Percentiles rank a stretch among this genome's conserved stretches.
Evolutionary conservation across 371 early-diverging fungal genomes (phyloP).

Genomic region (Phascolomyces articulosus): DNA sequence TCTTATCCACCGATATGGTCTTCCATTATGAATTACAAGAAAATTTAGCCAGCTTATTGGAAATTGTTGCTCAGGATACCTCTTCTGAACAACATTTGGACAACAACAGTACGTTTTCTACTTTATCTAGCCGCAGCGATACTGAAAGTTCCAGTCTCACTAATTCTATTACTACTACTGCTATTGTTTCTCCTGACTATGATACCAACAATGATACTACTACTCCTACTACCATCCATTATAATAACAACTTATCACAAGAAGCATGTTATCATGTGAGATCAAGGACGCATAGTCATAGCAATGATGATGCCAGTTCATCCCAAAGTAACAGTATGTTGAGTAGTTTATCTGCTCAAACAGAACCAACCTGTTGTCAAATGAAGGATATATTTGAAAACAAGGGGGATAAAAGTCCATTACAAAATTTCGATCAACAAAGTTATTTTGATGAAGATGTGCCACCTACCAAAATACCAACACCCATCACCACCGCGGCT

Average conservation of each 20-base stretch:
- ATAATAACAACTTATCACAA: neutral
- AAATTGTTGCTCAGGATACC: constrained; percentile 14
- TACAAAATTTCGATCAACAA: constrained; percentile 28
- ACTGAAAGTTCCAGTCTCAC: no score
- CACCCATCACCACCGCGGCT: neutral
- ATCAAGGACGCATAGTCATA: neutral
- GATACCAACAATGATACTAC: neutral
- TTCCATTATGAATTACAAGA: constrained; percentile 85
- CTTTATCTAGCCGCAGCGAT: no score
- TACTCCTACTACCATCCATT: neutral
- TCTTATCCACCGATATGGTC: constrained; percentile 89
- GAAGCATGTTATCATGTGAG: neutral
- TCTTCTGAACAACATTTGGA: neutral
- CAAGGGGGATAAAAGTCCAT: constrained; percentile 35
- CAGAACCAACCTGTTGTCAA: constrained; percentile 12
- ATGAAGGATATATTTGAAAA: constrained; percentile 41
- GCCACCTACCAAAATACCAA: neutral
- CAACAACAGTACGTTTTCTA: no score
- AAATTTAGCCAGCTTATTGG: constrained; percentile 42
- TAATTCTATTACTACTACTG: no score
- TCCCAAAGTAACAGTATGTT: neutral
- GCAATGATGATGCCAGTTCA: neutral
- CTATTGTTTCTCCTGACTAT: no score
- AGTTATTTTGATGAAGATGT: neutral
- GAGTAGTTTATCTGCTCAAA: neutral